These are phyloP conservation scores for Orbilia javanica DNA, from an alignment of 2,329 filamentous ascomycete species.

Conservation along the genomic window DNA sequence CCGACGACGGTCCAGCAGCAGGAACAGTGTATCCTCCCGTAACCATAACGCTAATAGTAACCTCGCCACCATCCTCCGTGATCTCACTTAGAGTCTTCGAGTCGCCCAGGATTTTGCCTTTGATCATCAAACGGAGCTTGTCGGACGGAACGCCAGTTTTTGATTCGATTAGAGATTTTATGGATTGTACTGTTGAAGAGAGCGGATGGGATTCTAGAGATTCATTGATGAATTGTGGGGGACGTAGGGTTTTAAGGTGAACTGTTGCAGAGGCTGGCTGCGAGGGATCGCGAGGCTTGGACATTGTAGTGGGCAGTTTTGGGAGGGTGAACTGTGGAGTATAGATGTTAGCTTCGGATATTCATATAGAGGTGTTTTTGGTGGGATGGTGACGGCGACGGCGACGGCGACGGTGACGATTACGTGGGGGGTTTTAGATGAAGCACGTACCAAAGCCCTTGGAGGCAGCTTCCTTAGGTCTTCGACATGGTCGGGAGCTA, in stretches of 20 bases:
- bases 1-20: conserved; percentile 64
- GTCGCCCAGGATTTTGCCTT: conserved; percentile 86
- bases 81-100: conserved; percentile 82
- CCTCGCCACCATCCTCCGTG: conserved; percentile 69
- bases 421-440: conserved; percentile 31
- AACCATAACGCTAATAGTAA: conserved; percentile 79
- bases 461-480: conserved; percentile 83
- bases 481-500: conserved; percentile 90
- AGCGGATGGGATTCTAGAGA: conserved; percentile 74
- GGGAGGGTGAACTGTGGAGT: conserved; percentile 76
- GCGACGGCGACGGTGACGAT: background rate
- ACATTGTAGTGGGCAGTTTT: conserved; percentile 73
- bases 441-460: conserved; percentile 75
- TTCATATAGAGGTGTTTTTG: conserved; percentile 34
- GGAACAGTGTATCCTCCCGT: conserved; percentile 77
- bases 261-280: conserved; percentile 67
- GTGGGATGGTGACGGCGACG: background rate
- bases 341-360: conserved; percentile 34
- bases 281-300: conserved; percentile 66
- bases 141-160: conserved; percentile 75
- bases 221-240: conserved; percentile 75
- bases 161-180: conserved; percentile 78
- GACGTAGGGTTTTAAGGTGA: conserved; percentile 80
- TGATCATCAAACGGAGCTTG: conserved; percentile 86
- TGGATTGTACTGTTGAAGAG: conserved; percentile 80